Evolutionary conservation across 257 asterid genomes (phyloP), one percentile per base, ranked within the genome.

Genomic region (Solanum medicagineum): DNA sequence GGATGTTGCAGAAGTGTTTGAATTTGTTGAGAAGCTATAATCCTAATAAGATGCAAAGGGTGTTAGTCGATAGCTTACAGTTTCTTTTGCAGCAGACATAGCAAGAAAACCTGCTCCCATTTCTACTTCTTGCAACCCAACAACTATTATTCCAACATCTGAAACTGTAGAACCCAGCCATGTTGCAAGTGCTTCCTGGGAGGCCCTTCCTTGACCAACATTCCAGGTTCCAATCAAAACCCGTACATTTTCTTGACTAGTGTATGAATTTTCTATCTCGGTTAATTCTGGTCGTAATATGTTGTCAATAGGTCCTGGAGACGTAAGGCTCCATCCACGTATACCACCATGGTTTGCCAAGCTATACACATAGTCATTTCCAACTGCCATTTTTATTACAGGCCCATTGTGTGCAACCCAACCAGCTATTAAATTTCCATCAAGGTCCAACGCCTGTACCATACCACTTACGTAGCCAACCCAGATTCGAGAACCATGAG

Each of bases 41-140:
- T 68, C 49, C 75, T 16, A 69, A 69, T 36, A 69, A 15, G 49
- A 69, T 69, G 51, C 17, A 59, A 73, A 51, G 13, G 20, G 53
- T 4, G 4, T 71, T 57, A 26, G 70, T 47, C 26, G 26, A 70
- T 74, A 68, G 77, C 98, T 91, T 89, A 97, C 99, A 73, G 98
- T 93, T 92, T 97, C 99, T 94, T 95, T 97, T 12, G 99, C 99
- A 24, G 99, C 99, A 22, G 99, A 95, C 98, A 97, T 93, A 60
- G 99, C 99, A 53, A 97, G 98, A 88, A 97, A 97, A 45, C 99
- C 98, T 8, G 99, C 99, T 16, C 99, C 98, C 99, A 97, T 97
- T 87, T 97, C 99, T 80, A 97, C 99, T 90, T 97, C 99, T 87
- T 97, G 98, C 57, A 95, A 89, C 55, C 99, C 99, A 19, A 97